phyloP scores from a whole-genome alignment of 345 rosid species.

The Gossypium mustelinum region DNA sequence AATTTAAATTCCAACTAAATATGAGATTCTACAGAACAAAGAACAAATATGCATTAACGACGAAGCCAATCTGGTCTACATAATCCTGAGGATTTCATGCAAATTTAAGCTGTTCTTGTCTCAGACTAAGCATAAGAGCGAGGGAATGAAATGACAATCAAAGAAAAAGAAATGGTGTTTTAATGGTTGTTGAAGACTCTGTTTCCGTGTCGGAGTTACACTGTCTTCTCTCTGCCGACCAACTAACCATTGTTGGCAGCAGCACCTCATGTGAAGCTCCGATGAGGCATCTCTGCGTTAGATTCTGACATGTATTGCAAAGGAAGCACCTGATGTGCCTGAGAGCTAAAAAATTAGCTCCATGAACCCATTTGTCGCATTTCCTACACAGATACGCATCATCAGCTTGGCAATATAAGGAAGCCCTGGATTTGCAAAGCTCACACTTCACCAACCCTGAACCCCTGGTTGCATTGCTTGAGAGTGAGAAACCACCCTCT shows the following conservation, averaged over 20 bases:
- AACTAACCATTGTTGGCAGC: slow-evolving; percentile 31
- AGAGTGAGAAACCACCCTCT: slow-evolving; percentile 12
- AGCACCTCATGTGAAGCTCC: slow-evolving; percentile 44
- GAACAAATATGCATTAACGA: neutral
- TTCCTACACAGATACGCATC: slow-evolving; percentile 60
- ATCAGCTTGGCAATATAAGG: slow-evolving; percentile 76
- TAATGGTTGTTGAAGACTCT: slow-evolving; percentile 21
- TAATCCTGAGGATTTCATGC: neutral
- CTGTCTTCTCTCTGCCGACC: slow-evolving; percentile 20
- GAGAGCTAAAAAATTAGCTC: slow-evolving; percentile 73
- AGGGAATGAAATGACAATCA: slow-evolving; percentile 26
- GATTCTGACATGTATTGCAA: slow-evolving; percentile 56
- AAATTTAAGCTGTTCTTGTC: neutral
- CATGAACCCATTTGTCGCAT: slow-evolving; percentile 74
- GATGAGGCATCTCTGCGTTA: slow-evolving; percentile 51
- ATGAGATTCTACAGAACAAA: neutral
- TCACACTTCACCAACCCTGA: slow-evolving; percentile 41
- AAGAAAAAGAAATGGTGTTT: slow-evolving; percentile 56
- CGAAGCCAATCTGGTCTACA: neutral
- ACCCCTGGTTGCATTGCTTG: neutral
- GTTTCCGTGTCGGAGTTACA: slow-evolving; percentile 25
- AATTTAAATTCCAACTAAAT: neutral
- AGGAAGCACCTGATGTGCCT: slow-evolving; percentile 73
- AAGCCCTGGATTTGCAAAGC: slow-evolving; percentile 56
- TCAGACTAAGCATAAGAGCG: neutral